A percentile compares a stretch with the other conserved stretches of the same genome.
phyloP scores from a whole-genome alignment of 495 filamentous ascomycete genomes.

The Alectoria sarmentosa region DNA sequence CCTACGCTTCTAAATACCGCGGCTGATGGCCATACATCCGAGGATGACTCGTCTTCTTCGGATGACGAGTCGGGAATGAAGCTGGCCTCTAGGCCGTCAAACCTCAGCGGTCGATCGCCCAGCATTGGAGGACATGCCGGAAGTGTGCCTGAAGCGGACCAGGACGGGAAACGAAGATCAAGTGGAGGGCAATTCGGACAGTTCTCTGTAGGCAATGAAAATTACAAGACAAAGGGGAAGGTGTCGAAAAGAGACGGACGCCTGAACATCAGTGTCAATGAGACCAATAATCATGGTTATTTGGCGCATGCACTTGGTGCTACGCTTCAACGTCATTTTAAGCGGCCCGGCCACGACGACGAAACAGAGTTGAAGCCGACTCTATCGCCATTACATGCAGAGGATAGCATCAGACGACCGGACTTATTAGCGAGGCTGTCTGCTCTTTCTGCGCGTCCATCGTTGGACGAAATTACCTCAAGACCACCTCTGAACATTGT shows the following conservation, averaged over 20 bases:
- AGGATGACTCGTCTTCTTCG: slow-evolving; percentile 20
- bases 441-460: slow-evolving; percentile 23
- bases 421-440: slow-evolving; percentile 22
- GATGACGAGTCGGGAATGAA: slow-evolving; percentile 16
- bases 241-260: slow-evolving; percentile 63
- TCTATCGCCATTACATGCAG: slow-evolving; percentile 16
- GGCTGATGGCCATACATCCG: slow-evolving; percentile 10
- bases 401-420: slow-evolving; percentile 18
- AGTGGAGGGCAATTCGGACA: slow-evolving; percentile 15
- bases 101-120: slow-evolving; percentile 15
- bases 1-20: slow-evolving; percentile 23
- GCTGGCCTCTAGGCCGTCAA: slow-evolving; percentile 11
- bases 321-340: slow-evolving; percentile 39
- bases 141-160: neutral
- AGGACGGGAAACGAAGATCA: slow-evolving; percentile 3
- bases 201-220: slow-evolving; percentile 53
- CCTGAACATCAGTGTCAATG: slow-evolving; percentile 61
- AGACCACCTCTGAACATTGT: slow-evolving; percentile 61
- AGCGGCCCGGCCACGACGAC: neutral
- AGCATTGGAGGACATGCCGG: neutral
- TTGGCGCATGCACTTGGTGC: slow-evolving; percentile 62
- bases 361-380: slow-evolving; percentile 3
- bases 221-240: slow-evolving; percentile 57
- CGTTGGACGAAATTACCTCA: slow-evolving; percentile 10
- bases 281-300: slow-evolving; percentile 57